Evolutionary conservation across 257 asterid genomes (phyloP).

Genomic region (Petunia secreta): DNA sequence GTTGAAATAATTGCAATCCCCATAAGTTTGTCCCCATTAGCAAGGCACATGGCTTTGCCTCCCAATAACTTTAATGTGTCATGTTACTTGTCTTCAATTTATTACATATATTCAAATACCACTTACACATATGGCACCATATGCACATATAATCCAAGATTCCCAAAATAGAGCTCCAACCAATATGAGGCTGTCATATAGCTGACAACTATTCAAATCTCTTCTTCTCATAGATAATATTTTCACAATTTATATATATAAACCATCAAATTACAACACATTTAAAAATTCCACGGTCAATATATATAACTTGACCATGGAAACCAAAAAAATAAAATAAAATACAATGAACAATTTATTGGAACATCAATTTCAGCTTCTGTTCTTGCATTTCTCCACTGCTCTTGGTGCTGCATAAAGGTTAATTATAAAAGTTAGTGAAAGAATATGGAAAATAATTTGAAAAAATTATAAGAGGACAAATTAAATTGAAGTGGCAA

Average conservation of each 20-base stretch:
- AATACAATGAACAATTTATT: slow-evolving; percentile 19
- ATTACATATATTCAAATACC: slow-evolving; percentile 18
- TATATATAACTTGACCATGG: slow-evolving; percentile 10
- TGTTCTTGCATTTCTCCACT: slow-evolving; percentile 57
- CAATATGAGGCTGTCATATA: not conserved
- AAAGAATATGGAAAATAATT: not conserved
- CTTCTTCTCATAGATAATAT: not conserved
- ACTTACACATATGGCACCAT: slow-evolving; percentile 12
- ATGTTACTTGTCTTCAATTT: slow-evolving; percentile 31
- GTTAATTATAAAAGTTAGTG: not conserved
- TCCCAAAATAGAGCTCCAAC: slow-evolving; percentile 1
- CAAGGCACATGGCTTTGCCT: slow-evolving; percentile 26
- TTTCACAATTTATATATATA: slow-evolving; percentile 8
- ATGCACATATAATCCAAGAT: not conserved
- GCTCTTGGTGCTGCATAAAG: slow-evolving; percentile 60
- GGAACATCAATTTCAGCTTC: slow-evolving; percentile 34
- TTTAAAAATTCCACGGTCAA: slow-evolving; percentile 21
- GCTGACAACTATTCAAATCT: slow-evolving; percentile 8
- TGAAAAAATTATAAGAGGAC: not conserved
- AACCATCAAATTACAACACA: slow-evolving; percentile 22
- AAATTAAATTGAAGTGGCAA: not conserved
- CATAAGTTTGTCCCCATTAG: slow-evolving; percentile 15
- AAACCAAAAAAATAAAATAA: not conserved
- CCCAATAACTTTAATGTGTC: slow-evolving; percentile 25
- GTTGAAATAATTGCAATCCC: slow-evolving; percentile 22